A percentile compares a stretch with the other conserved stretches of the same genome.
Evolutionary conservation across 257 asterid genomes (phyloP).

Genomic region (Solanum arcanum): DNA sequence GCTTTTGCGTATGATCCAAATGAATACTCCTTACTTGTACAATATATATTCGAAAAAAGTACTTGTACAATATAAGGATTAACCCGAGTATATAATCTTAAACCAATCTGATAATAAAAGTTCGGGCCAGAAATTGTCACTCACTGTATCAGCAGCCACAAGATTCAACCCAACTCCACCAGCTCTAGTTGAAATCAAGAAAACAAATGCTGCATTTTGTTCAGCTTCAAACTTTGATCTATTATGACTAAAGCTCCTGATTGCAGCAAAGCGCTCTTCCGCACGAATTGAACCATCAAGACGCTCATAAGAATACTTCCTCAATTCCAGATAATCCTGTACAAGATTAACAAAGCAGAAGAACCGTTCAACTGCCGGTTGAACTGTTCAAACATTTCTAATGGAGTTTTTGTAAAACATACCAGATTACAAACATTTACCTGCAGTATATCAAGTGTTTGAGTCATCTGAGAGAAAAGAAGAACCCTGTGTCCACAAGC

Average conservation of each 20-base stretch:
- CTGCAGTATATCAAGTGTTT: slow-evolving; percentile 87
- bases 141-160: slow-evolving; percentile 97
- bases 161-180: slow-evolving; percentile 98
- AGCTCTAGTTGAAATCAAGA: slow-evolving; percentile 93
- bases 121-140: background rate
- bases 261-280: slow-evolving; percentile 95
- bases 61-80: background rate
- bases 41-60: background rate
- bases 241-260: slow-evolving; percentile 70
- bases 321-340: slow-evolving; percentile 82
- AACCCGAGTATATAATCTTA: background rate
- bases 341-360: background rate
- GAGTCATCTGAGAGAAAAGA: slow-evolving; percentile 94
- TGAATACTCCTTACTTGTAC: background rate
- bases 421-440: slow-evolving; percentile 17
- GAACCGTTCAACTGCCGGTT: background rate
- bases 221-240: slow-evolving; percentile 17
- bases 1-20: background rate
- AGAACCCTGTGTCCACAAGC: slow-evolving; percentile 68
- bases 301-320: slow-evolving; percentile 84
- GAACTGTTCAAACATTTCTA: background rate
- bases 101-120: background rate
- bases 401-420: background rate
- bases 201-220: slow-evolving; percentile 46
- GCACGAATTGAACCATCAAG: slow-evolving; percentile 96